Percentiles rank a stretch among this genome's conserved stretches.
phyloP scores from a whole-genome alignment of 1,139 yeast genomes.

The Zygoascus sp. region DNA sequence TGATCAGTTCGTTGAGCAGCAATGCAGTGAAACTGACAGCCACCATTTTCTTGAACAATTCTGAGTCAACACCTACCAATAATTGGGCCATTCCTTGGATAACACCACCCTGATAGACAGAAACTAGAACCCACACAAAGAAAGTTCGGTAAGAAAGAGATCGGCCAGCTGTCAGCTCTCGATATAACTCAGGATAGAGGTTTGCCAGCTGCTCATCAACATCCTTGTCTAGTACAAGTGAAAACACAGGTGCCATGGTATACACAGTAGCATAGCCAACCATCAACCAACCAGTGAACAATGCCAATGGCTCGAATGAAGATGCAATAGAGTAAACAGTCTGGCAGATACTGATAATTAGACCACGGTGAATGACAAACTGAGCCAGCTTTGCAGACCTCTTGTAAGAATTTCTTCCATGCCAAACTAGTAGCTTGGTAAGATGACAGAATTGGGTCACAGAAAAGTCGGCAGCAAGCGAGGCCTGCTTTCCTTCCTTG shows the following conservation, averaged over 20 bases:
- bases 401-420: constrained; percentile 94
- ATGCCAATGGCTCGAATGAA: constrained; percentile 84
- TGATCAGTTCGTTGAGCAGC: constrained; percentile 76
- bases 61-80: constrained; percentile 58
- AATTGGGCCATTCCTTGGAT: constrained; percentile 78
- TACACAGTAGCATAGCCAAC: constrained; percentile 96
- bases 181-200: constrained; percentile 89
- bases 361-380: constrained; percentile 93
- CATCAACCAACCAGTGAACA: constrained; percentile 95
- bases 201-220: constrained; percentile 86
- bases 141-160: constrained; percentile 84
- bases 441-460: constrained; percentile 87
- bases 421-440: constrained; percentile 88
- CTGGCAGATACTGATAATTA: constrained; percentile 92
- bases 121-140: constrained; percentile 84
- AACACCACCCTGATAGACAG: constrained; percentile 76
- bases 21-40: constrained; percentile 78
- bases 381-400: constrained; percentile 93
- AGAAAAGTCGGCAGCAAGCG: constrained; percentile 94
- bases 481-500: constrained; percentile 96
- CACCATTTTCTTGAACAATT: constrained; percentile 68
- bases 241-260: constrained; percentile 98
- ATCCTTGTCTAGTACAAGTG: constrained; percentile 85
- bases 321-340: constrained; percentile 87
- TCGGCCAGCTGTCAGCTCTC: constrained; percentile 83